Evolutionary conservation across 306 rosid species (phyloP).

Genomic region (Cicer bijugum): DNA sequence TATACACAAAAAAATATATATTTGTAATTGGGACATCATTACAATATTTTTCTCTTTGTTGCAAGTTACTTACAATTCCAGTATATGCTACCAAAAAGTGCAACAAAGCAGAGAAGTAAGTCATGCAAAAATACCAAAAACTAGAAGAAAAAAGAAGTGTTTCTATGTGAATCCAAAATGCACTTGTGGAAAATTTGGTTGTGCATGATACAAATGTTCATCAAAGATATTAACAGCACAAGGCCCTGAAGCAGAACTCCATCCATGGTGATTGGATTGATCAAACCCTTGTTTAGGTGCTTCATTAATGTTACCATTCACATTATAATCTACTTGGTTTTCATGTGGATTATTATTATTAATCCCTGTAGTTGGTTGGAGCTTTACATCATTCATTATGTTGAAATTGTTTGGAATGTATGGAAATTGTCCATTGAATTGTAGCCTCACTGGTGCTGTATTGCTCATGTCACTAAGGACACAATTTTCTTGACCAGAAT

Average conservation of each 20-base stretch:
- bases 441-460: conserved; percentile 62
- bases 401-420: conserved; percentile 73
- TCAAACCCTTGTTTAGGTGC: conserved; percentile 63
- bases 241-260: conserved; percentile 83
- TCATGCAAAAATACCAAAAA: neutral
- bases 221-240: conserved; percentile 53
- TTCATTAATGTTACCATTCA: conserved; percentile 66
- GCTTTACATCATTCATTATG: conserved; percentile 58
- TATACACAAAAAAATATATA: too few relatives aligned
- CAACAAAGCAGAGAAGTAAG: neutral
- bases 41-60: neutral
- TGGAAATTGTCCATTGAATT: conserved; percentile 65
- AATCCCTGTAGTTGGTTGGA: conserved; percentile 61
- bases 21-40: neutral
- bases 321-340: conserved; percentile 64
- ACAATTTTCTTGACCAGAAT: conserved; percentile 35
- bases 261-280: conserved; percentile 58
- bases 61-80: conserved; percentile 20
- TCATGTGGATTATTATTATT: conserved; percentile 56
- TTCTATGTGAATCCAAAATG: conserved; percentile 44
- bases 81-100: conserved; percentile 7
- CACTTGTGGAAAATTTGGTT: conserved; percentile 44
- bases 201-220: conserved; percentile 44
- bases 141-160: neutral
- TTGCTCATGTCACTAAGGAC: conserved; percentile 39